Evolutionary conservation across 495 filamentous ascomycete genomes (phyloP), one percentile per base, ranked within the genome.

Genomic region (Tuber brumale): DNA sequence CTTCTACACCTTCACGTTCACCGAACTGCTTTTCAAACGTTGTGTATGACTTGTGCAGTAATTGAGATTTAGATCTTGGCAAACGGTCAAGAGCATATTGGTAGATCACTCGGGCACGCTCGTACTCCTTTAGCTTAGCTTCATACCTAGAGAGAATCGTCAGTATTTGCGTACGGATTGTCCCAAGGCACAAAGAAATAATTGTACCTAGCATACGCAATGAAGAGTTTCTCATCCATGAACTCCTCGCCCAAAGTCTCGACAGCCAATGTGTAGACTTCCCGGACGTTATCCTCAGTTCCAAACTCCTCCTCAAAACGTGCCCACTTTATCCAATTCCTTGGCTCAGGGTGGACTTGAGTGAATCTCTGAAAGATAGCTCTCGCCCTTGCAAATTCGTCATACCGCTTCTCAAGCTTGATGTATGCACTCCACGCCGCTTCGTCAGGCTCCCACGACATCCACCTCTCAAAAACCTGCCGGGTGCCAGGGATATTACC

Each of bases 251-350:
- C 95, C 35, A 99, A 85, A 4, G 92, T 92, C 81, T 97, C 94
- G 46, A 97, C 91, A 19, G 95, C 96, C 76, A 88, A 87, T 10
- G 94, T 94, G 83, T 94, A 97, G 12, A 98, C 95, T 77, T 98
- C 94, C 61, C 95, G 89, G 9, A 99, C 95, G 80, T 94, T 82
- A 82, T 97, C 95, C 81, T 90, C 92, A 0, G 94, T 96, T 7
- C 95, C 95, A 80, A 89, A 92, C 81, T 99, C 96, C 84, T 97
- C 95, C 83, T 99, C 95, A 80, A 97, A 99, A 66, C 93, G 90
- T 77, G 95, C 91, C 95, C 95, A 99, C 84, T 97, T 98, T 83
- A 98, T 94, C 96, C 96, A 99, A 79, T 97, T 98, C 84, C 91
- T 88, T 46, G 95, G 93, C 81, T 99, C 95, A 14, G 96, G 94